A percentile compares a stretch with the other conserved stretches of the same genome.
Conservation (phyloP, 768 basidiomycete genomes). For the Suillus subalutaceus region DNA sequence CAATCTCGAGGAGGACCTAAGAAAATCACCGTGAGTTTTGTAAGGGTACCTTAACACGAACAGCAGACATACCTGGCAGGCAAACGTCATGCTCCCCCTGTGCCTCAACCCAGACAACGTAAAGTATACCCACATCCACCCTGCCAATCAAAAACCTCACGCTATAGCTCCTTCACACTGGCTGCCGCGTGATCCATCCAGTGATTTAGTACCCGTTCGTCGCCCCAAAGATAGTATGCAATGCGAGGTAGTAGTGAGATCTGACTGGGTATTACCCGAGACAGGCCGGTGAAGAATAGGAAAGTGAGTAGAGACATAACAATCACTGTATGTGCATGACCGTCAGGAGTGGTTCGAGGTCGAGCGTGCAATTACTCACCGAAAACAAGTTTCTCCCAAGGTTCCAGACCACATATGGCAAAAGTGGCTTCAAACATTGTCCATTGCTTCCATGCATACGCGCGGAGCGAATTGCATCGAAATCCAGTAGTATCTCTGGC, state of each 20-base stretch:
- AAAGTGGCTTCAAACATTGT: constrained; percentile 57
- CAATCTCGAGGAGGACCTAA: neutral
- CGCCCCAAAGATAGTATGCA: constrained; percentile 59
- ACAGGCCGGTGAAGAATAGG: constrained; percentile 48
- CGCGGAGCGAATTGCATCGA: constrained; percentile 11
- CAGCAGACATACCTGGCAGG: neutral
- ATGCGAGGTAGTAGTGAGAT: constrained; percentile 48
- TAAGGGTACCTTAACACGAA: neutral
- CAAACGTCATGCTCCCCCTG: neutral
- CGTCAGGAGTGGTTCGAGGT: neutral
- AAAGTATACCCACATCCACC: neutral
- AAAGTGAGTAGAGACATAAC: constrained; percentile 36
- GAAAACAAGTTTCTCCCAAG: constrained; percentile 61
- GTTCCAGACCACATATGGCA: constrained; percentile 56
- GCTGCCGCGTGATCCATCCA: constrained; percentile 15
- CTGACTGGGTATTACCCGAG: constrained; percentile 57
- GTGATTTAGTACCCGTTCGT: constrained; percentile 24
- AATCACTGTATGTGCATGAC: constrained; percentile 32
- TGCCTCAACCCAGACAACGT: constrained; percentile 3
- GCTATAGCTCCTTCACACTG: constrained; percentile 10
- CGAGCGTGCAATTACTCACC: constrained; percentile 38
- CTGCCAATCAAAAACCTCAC: neutral
- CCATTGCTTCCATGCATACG: constrained; percentile 46
- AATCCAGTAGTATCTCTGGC: constrained; percentile 6
- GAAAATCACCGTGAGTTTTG: neutral